phyloP scores from a whole-genome alignment of 169 alveolate species.

The Neospora caninum region DNA sequence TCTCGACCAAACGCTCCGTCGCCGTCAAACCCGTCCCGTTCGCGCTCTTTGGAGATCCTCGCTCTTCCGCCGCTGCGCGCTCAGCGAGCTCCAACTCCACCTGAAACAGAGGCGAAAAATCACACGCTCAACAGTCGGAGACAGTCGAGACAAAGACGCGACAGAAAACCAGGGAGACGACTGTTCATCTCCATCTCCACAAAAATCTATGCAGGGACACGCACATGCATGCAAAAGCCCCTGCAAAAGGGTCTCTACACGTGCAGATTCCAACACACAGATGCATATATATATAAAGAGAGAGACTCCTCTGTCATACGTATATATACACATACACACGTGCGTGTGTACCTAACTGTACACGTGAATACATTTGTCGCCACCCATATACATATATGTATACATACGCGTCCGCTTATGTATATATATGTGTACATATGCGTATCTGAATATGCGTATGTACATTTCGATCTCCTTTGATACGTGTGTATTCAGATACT shows the following conservation, averaged over 20 bases:
- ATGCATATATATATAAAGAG: no score
- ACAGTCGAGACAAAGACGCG: no score
- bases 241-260: no score
- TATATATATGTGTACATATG: not conserved
- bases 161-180: no score
- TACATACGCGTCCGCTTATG: not conserved
- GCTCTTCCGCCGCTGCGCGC: slow-evolving; percentile 33
- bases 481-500: not conserved
- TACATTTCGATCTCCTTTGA: no score
- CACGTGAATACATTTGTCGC: not conserved
- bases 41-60: not conserved
- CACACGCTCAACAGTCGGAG: not conserved
- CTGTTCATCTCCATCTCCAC: no score
- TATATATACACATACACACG: not conserved
- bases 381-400: not conserved
- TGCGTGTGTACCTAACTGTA: not conserved
- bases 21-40: not conserved
- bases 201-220: no score
- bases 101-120: slow-evolving; percentile 28
- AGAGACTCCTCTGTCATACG: no score
- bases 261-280: no score
- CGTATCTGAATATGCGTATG: not conserved
- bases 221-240: no score
- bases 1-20: slow-evolving; percentile 47
- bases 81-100: slow-evolving; percentile 57